Conservation (phyloP, 2,329 filamentous ascomycete genomes). For the Ophiostoma tasmaniense region DNA sequence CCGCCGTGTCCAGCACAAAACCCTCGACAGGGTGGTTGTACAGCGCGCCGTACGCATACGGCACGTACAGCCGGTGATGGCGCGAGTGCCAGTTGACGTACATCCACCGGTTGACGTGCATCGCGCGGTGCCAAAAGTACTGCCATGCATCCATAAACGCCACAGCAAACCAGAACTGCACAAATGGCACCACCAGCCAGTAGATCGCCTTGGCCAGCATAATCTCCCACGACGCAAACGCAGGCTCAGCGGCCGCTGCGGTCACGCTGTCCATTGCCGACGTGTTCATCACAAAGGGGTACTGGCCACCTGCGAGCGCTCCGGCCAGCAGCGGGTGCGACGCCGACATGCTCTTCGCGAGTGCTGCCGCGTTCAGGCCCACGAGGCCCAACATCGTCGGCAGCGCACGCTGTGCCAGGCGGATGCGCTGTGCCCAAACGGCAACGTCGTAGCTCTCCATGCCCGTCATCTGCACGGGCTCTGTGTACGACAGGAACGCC, state of each 20-base stretch:
- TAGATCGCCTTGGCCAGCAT: slow-evolving; percentile 68
- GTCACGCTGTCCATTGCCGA: slow-evolving; percentile 28
- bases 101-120: slow-evolving; percentile 97
- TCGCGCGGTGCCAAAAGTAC: slow-evolving; percentile 90
- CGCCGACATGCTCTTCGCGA: slow-evolving; percentile 66
- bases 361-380: slow-evolving; percentile 65
- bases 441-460: slow-evolving; percentile 79
- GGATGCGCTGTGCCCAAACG: slow-evolving; percentile 77
- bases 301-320: slow-evolving; percentile 69
- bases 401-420: slow-evolving; percentile 69
- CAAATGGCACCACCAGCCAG: slow-evolving; percentile 62
- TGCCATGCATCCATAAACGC: slow-evolving; percentile 90
- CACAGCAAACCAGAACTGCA: slow-evolving; percentile 71
- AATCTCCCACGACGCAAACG: slow-evolving; percentile 80
- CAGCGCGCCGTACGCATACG: slow-evolving; percentile 91
- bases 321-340: slow-evolving; percentile 68
- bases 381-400: slow-evolving; percentile 61
- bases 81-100: slow-evolving; percentile 91
- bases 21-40: slow-evolving; percentile 97
- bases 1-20: slow-evolving; percentile 84
- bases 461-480: slow-evolving; percentile 65
- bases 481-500: slow-evolving; percentile 58
- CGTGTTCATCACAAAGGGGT: slow-evolving; percentile 53
- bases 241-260: slow-evolving; percentile 45
- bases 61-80: slow-evolving; percentile 94